Evolutionary conservation across 164 flowering plant genomes (phyloP), one percentile per base, ranked within the genome.

Genomic region (Kalanchoe fedtschenkoi): DNA sequence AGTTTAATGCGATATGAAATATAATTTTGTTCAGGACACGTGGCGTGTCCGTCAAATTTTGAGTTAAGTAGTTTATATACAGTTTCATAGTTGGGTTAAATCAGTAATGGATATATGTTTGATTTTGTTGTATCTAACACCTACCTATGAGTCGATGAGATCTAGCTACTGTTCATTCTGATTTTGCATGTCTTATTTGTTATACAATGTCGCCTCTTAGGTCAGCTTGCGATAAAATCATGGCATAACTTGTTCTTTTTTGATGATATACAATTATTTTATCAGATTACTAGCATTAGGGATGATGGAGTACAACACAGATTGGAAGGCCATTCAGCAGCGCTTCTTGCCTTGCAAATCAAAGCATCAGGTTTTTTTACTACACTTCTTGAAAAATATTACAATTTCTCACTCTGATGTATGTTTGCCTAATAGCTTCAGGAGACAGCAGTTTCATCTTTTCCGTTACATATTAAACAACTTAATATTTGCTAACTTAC

Each of bases 341-440:
- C 88, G 96, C 10, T 88, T 83, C 76, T 95, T 93, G 75, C 97
- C 99, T 65, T 88, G 97, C 81, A 93, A 93, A 80, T 69, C 83
- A 37, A 80, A 80, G 76, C 92, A 90, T 73, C 99, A 90, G 97
- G 99, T 88, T 63, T 37, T 43, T 10, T 55, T 24, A 51, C 56
- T 16, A 26, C 17, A 9, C 8, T 22, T 4, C 10, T 26, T 13
- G 32, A 51, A 3, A 24, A 2, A 4, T 2, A 5, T 6, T 10
- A 22, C 26, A 22, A 13, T 51, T 51, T 17, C 32, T 29, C 1
- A 2, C 4, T 29, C 17, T 26, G 1, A 3, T n/a, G n/a, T 26
- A 29, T 51, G 14, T 26, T 51, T 26, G 3, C 32, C 32, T n/a
- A 51, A 24, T 10, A 24, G 5, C 32, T 51, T n/a, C 5, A 47